Base-by-base conservation (phyloP, 176 grass and related monocot species). In the Carex parvula region DNA sequence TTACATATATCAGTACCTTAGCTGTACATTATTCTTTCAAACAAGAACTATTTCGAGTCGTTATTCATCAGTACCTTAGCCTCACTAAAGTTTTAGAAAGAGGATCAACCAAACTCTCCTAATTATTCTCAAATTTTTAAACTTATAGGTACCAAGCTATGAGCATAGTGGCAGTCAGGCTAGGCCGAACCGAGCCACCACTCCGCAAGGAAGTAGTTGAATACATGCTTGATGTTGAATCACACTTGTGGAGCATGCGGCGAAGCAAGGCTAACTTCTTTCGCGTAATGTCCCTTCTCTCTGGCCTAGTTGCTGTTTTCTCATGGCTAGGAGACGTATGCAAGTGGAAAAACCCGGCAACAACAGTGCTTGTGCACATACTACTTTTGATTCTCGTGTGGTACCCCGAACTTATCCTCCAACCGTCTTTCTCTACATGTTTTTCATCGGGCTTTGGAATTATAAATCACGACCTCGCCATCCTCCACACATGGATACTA, bases 241-340 rank as follows among this genome's bases (percentile, higher is more conserved):
- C 95, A 3, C 92, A 94, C 82, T 87, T 97, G 92, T 98, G 95
- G 95, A 98, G 95, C 92, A 94, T 98, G 92, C 89, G 92, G 3
- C 81, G 92, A 85, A 94, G 95, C 92, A 98, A 98, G 88, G 95
- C 92, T 58, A 98, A 94, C 89, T 98, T 98, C 87, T 98, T 98
- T 87, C 92, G 95, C 42, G 83, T 93, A 73, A 86, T 93, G 2
- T 89, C 90, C 0, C 84, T 93, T 82, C 89, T 98, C 53, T 88
- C 89, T 0, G 85, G 90, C 8, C 14, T 83, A 0, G 82, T 91
- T 6, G 86, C 84, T 0, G 85, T 83, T 10, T 88, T 88, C 60
- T 87, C 86, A 0, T 94, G 95, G 95, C 91, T 94, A 67, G 35
- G 57, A 20, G 87, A 98, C 12, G 89, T 98, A 9, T 89, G 95